Evolutionary conservation across 2,329 filamentous ascomycete genomes (phyloP), one percentile per base, ranked within the genome.

Genomic region (Hypoxylon sp.): DNA sequence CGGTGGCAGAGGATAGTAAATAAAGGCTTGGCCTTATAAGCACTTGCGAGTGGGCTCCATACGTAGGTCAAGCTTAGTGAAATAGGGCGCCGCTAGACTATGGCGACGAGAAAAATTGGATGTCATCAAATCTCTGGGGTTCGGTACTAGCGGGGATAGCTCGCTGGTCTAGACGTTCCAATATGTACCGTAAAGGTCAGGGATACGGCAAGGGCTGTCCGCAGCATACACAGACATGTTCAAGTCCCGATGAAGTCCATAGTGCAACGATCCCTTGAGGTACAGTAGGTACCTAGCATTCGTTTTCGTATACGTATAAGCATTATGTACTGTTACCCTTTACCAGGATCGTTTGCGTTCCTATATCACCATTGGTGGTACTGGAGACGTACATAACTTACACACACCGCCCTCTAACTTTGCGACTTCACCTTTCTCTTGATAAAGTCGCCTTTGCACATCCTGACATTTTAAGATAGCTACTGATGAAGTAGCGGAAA

Each of bases 221-320:
- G 6, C 28, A 30, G 6, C 28, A 6, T 30, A 30, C 28, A 30
- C 28, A 4, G 4, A 48, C 2, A 11, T 7, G 9, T 13, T 6
- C 13, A 28, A 28, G 45, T 49, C 45, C 45, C 21, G 28, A 14
- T 25, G 10, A 28, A 5, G 25, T 13, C 45, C 25, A 23, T 49
- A 30, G 23, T 23, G 11, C 25, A 28, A 28, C 21, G 14, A 17
- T 14, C 14, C 34, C 34, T 21, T 23, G 43, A 10, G 19, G 43
- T 46, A 46, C 5, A 19, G 43, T 19, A 23, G 5, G 5, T 23
- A 23, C 23, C 2, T 46, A 13, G 28, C 28, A 25, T 25, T 62
- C 59, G 59, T 56, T 55, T 62, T 62, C 59, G 59, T 62, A 56
- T 62, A 43, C 14, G 23, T 21, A 50, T 53, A 11, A n/a, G 38